phyloP scores from a whole-genome alignment of 805 yeast species.

The Kodamaea kakaduensis region DNA sequence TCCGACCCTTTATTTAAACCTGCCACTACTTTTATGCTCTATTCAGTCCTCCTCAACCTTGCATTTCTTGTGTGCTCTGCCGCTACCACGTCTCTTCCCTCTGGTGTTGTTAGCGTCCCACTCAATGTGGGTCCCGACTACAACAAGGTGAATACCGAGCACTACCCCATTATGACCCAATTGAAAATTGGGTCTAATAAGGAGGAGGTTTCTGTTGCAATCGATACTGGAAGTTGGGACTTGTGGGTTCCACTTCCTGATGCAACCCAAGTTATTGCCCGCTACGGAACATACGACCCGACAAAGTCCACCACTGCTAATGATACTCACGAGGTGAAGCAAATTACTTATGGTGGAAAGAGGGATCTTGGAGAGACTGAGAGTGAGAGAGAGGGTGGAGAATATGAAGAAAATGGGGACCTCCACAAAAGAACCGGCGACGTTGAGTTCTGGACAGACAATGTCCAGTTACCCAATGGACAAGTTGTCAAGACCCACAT shows the following conservation, averaged over 20 bases:
- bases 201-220: neutral
- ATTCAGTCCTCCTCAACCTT: too few relatives aligned
- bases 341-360: constrained; percentile 3
- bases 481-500: too few relatives aligned
- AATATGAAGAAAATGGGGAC: too few relatives aligned
- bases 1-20: too few relatives aligned
- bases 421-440: too few relatives aligned
- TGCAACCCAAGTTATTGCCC: neutral
- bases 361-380: constrained; percentile 14
- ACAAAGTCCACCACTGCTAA: constrained; percentile 9
- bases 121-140: neutral
- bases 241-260: constrained; percentile 7
- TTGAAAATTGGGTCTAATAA: constrained; percentile 3
- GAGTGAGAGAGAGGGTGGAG: too few relatives aligned
- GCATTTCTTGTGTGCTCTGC: too few relatives aligned
- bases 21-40: too few relatives aligned
- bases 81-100: too few relatives aligned
- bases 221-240: constrained; percentile 9
- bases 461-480: too few relatives aligned
- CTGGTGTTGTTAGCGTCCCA: neutral
- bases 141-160: neutral
- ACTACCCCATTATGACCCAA: neutral
- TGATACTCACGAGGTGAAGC: neutral
- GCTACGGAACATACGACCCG: constrained; percentile 10
- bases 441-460: too few relatives aligned